Base-by-base conservation (phyloP, 1,284 basidiomycete species). In the Pyrrhoderma lamaoense region DNA sequence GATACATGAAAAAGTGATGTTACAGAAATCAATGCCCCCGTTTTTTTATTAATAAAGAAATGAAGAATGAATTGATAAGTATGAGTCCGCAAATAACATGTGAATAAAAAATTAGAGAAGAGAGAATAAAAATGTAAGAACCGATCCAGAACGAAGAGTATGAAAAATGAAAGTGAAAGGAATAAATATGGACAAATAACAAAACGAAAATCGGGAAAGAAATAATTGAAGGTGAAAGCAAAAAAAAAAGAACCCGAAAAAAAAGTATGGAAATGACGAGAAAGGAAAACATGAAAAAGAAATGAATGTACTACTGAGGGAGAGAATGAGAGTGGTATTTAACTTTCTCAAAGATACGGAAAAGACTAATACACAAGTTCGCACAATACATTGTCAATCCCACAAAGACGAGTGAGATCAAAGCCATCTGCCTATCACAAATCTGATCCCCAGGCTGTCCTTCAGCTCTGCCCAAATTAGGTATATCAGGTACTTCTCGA, bases 311-410 rank as follows among this genome's bases (percentile, higher is more conserved):
- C 27, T 31, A 31, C 27, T 31, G 27, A 43, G 31, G 48, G 8
- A 43, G 27, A 42, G 39, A 39, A 39, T 25, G 40, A 19, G 31
- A 31, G 27, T 43, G 40, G 21, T 35, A 56, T 73, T 90, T 89
- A 56, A 92, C 85, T 69, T 91, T 91, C 65, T 89, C 85, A 59
- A 93, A 89, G 56, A 93, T 90, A 56, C 89, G 73, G 67, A 83
- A 92, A n/a, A 93, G 72, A 54, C 82, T 85, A 61, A 93, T 90
- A 60, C 91, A 72, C 56, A 93, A 76, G 62, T 88, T 90, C 57
- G 74, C 77, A 68, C 85, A 85, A 64, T 92, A 91, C 66, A 85
- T 79, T 49, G 84, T 63, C 39, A 91, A 73, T 37, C 87, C 85
- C 36, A 88, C 74, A 52, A 78, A 80, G 51, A 89, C 85, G 31